Percentiles rank a stretch among this genome's conserved stretches.
Evolutionary conservation across 164 flowering plant genomes (phyloP).

Genomic region (Litsea cubeba): DNA sequence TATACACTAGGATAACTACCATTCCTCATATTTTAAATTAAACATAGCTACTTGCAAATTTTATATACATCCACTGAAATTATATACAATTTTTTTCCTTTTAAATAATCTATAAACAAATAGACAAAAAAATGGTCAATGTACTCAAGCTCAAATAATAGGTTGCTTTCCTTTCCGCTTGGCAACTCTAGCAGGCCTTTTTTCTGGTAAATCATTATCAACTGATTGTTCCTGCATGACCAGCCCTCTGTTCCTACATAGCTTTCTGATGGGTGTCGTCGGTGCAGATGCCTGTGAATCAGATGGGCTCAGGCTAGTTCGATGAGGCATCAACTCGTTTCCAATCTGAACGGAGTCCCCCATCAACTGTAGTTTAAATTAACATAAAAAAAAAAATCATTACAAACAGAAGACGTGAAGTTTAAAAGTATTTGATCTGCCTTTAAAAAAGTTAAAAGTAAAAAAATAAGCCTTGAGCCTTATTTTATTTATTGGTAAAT

Average conservation of each 20-base stretch:
- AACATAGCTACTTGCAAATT: no score
- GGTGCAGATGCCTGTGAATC: neutral
- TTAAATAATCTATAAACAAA: neutral
- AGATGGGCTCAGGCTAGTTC: neutral
- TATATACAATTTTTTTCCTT: neutral
- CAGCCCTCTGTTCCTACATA: slow-evolving; percentile 26
- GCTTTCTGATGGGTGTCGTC: slow-evolving; percentile 29
- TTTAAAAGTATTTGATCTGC: no score
- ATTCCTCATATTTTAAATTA: no score
- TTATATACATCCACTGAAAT: neutral
- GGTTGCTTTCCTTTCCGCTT: slow-evolving; percentile 43
- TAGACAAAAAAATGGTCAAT: neutral
- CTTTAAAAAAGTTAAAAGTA: no score
- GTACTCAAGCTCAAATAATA: neutral
- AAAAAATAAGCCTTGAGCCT: no score
- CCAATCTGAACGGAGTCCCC: slow-evolving; percentile 19
- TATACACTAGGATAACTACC: no score
- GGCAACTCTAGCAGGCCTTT: neutral
- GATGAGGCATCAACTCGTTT: slow-evolving; percentile 37
- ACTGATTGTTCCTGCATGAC: slow-evolving; percentile 36
- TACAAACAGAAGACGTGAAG: neutral
- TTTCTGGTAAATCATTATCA: slow-evolving; percentile 60
- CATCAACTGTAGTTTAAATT: slow-evolving; percentile 26
- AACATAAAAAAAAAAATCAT: neutral
- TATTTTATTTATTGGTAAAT: no score